Evolutionary conservation across 192 early-diverging fungal species (phyloP), one percentile per base, ranked within the genome.

Genomic region (Coemansia sp.): DNA sequence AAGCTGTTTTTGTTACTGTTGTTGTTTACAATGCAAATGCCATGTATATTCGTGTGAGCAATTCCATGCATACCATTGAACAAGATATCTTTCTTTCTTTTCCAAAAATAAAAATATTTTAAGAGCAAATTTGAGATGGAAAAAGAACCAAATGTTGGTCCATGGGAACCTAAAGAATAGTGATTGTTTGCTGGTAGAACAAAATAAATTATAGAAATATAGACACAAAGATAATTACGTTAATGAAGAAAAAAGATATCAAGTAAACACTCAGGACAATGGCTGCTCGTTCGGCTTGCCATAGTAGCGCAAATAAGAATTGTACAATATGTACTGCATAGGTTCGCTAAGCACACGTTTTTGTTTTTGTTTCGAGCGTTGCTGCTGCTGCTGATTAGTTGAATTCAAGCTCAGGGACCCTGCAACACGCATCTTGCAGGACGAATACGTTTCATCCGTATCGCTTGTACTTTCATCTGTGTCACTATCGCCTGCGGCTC

Each of bases 321-420:
- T 80, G 60, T 80, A 80, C 63, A 80, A 36, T 7, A 80, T 80
- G 37, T 80, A 80, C 67, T 80, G 78, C 78, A 80, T 80, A 1
- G 78, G 78, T 60, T 80, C 78, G 49, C 73, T 75, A 9, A 80
- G 69, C 52, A 80, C 73, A 11, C 78, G 72, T 26, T 75, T 80
- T 36, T 66, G 68, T 22, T 60, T 61, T 21, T 62, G 75, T 39
- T 78, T 78, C 16, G 40, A 19, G 40, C 58, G 56, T n/a, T 67
- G 56, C 57, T 43, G 63, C 63, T 64, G 63, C 19, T 22, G 8
- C 63, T 64, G 63, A 13, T 18, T 26, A n/a, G 58, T 11, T 26
- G 58, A 26, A 37, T 48, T 19, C 61, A 63, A n/a, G 15, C 9
- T 49, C 10, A 36, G 62, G 12, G 21, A 26, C 8, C 57, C 36